These are phyloP conservation scores for Chloropicon primus DNA, from an alignment of 139 green algal genomes.

Conservation along the genomic window DNA sequence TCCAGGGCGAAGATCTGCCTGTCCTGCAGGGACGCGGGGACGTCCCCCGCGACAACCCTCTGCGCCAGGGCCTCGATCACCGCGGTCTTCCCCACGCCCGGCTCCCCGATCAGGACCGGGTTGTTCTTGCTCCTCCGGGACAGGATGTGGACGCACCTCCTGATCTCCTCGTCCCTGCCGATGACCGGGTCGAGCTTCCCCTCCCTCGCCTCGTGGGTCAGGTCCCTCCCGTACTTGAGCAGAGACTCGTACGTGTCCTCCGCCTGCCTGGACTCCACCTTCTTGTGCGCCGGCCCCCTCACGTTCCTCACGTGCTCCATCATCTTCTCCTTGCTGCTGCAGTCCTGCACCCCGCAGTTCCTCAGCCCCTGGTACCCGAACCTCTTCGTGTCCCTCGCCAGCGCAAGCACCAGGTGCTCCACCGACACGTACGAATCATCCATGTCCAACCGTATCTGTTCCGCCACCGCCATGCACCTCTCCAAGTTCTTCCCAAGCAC, in stretches of 20 bases:
- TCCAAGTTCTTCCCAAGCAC: conserved; percentile 16
- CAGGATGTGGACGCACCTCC: conserved; percentile 44
- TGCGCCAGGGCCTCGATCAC: conserved; percentile 88
- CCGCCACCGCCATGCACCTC: conserved; percentile 32
- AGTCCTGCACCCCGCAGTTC: conserved; percentile 35
- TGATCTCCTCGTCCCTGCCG: conserved; percentile 66
- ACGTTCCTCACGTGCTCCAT: conserved; percentile 60
- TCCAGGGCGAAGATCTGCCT: conserved; percentile 79
- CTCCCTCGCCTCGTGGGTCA: conserved; percentile 69
- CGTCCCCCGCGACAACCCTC: conserved; percentile 87
- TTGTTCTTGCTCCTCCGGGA: conserved; percentile 95
- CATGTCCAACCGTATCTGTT: conserved; percentile 15
- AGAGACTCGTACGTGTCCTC: conserved; percentile 97
- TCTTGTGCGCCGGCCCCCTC: conserved; percentile 40
- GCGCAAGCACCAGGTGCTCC: conserved; percentile 84
- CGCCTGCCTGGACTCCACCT: conserved; percentile 65
- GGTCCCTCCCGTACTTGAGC: conserved; percentile 80
- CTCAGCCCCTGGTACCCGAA: conserved; percentile 57
- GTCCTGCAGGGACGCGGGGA: conserved; percentile 61
- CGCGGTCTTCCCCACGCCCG: conserved; percentile 44
- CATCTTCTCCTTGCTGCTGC: conserved; percentile 26
- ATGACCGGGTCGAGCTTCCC: conserved; percentile 88
- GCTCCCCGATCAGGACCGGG: conserved; percentile 92
- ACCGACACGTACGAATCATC: conserved; percentile 76
- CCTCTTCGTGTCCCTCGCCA: conserved; percentile 54